Percentiles rank a stretch among this genome's conserved stretches.
phyloP scores from a whole-genome alignment of 2,329 filamentous ascomycete genomes.

The Aspergillus sclerotialis region DNA sequence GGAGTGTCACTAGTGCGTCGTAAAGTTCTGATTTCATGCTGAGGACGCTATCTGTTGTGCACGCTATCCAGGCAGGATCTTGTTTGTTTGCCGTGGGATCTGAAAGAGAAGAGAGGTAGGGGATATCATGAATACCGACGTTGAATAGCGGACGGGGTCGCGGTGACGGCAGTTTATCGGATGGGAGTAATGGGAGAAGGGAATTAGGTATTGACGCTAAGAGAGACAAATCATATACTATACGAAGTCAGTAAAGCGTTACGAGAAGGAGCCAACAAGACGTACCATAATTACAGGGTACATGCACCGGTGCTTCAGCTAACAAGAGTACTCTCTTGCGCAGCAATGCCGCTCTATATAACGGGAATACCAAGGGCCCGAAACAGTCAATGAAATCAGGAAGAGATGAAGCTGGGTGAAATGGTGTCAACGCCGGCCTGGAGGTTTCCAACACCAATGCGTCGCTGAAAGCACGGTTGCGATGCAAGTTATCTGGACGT shows the following conservation, averaged over 20 bases:
- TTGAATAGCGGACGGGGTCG: constrained; percentile 80
- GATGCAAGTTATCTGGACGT: constrained; percentile 20
- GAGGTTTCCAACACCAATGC: constrained; percentile 33
- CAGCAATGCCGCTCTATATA: constrained; percentile 78
- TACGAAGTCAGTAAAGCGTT: constrained; percentile 11
- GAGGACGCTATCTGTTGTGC: constrained; percentile 90
- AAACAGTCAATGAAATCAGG: constrained; percentile 71
- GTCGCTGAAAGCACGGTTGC: constrained; percentile 36
- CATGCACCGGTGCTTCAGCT: constrained; percentile 75
- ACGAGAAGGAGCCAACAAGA: background rate
- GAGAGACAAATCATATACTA: constrained; percentile 91
- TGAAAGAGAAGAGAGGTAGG: constrained; percentile 64
- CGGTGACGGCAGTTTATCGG: constrained; percentile 52
- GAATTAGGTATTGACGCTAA: constrained; percentile 79
- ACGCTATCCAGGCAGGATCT: constrained; percentile 75
- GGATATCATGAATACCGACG: constrained; percentile 87
- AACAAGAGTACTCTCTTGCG: constrained; percentile 85
- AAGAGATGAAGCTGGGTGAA: constrained; percentile 82
- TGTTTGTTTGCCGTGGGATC: constrained; percentile 28
- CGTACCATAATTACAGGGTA: constrained; percentile 81
- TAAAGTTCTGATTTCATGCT: constrained; percentile 79
- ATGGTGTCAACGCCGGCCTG: constrained; percentile 59
- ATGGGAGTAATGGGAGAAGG: constrained; percentile 61
- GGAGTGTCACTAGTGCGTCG: constrained; percentile 82
- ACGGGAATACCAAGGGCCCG: constrained; percentile 84